Percentiles rank a stretch among this genome's conserved stretches.
Evolutionary conservation across 306 rosid genomes (phyloP).

Genomic region (Prunus persica): Prunus_persica_NCBIv2 NC_034009.1:36296501-36297000

Average conservation of each 20-base stretch:
- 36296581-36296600: too few relatives aligned
- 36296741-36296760: neutral
- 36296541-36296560: too few relatives aligned
- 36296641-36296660: neutral
- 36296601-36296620: too few relatives aligned
- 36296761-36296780: neutral
- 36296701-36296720: neutral
- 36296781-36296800: neutral
- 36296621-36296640: too few relatives aligned
- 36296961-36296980: slow-evolving; percentile 40
- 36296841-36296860: slow-evolving; percentile 37
- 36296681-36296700: neutral
- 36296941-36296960: slow-evolving; percentile 30
- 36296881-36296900: slow-evolving; percentile 38
- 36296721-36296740: neutral
- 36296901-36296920: slow-evolving; percentile 1
- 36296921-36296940: slow-evolving; percentile 13
- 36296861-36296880: slow-evolving; percentile 38
- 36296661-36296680: neutral
- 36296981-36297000: slow-evolving; percentile 43
- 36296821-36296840: neutral
- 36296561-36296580: too few relatives aligned
- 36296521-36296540: too few relatives aligned
- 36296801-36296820: slow-evolving; percentile 1
- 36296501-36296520: too few relatives aligned